Evolutionary conservation across 148 eudicot species (phyloP).

Genomic region (Gaultheria prostrata): DNA sequence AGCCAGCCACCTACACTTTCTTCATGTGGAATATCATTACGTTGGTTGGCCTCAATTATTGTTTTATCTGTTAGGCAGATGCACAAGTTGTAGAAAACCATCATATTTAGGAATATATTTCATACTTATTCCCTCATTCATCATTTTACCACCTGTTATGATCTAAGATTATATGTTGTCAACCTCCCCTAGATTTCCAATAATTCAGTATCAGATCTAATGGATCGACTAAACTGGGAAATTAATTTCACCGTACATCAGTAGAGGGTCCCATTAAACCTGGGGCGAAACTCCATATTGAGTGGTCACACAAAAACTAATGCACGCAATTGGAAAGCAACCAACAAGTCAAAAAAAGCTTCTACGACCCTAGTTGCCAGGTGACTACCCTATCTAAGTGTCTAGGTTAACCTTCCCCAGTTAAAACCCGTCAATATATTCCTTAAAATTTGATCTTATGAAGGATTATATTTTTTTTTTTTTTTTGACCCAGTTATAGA

Average conservation of each 20-base stretch:
- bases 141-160: not conserved
- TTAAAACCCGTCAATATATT: not conserved
- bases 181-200: not conserved
- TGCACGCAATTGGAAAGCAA: too few species aligned
- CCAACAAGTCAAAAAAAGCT: not conserved
- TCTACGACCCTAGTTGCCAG: not conserved
- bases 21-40: not conserved
- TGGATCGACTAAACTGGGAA: not conserved
- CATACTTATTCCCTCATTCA: slow-evolving; percentile 12
- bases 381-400: not conserved
- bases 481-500: not conserved
- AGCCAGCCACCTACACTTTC: not conserved
- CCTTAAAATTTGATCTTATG: not conserved
- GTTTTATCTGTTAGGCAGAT: not conserved
- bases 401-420: not conserved
- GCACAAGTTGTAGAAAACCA: slow-evolving; percentile 14
- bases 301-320: not conserved
- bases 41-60: not conserved
- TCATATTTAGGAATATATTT: slow-evolving; percentile 24
- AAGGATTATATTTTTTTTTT: not conserved
- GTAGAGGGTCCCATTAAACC: not conserved
- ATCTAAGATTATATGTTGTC: not conserved
- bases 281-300: too few species aligned
- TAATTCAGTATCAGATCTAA: not conserved
- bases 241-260: not conserved